Conservation (phyloP, 2,329 filamentous ascomycete genomes). For the Penicillium sp. region DNA sequence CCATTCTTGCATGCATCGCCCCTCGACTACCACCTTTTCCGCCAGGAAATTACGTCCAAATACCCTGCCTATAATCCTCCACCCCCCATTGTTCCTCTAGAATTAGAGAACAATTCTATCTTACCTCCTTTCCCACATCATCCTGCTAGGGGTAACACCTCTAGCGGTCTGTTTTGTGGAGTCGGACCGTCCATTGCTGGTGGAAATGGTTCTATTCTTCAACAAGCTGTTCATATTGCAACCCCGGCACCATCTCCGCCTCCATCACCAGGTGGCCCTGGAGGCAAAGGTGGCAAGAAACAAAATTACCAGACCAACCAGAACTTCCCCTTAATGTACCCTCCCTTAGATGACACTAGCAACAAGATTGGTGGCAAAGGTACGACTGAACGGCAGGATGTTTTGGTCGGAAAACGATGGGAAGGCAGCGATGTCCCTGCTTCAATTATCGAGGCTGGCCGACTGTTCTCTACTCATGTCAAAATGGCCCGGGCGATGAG, state of each 20-base stretch:
- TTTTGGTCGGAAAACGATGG: slow-evolving; percentile 80
- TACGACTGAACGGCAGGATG: slow-evolving; percentile 73
- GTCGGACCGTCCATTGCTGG: slow-evolving; percentile 49
- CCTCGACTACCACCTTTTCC: slow-evolving; percentile 92
- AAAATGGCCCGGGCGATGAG: slow-evolving; percentile 88
- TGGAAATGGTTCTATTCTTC: slow-evolving; percentile 70
- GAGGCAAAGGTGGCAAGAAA: slow-evolving; percentile 93
- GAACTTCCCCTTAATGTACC: slow-evolving; percentile 97
- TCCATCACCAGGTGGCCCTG: slow-evolving; percentile 78
- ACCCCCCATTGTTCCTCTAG: slow-evolving; percentile 76
- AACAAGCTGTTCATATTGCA: slow-evolving; percentile 97
- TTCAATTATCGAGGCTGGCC: slow-evolving; percentile 91
- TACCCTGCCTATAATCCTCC: slow-evolving; percentile 96
- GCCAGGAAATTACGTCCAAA: slow-evolving; percentile 95
- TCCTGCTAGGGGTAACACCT: slow-evolving; percentile 60
- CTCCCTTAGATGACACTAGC: slow-evolving; percentile 82
- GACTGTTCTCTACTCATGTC: slow-evolving; percentile 85
- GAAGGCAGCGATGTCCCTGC: slow-evolving; percentile 89
- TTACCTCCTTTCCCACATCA: slow-evolving; percentile 81
- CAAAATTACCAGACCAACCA: slow-evolving; percentile 99
- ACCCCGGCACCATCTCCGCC: slow-evolving; percentile 95
- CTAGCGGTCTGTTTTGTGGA: slow-evolving; percentile 62
- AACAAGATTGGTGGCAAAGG: slow-evolving; percentile 91
- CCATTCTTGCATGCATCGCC: slow-evolving; percentile 90
- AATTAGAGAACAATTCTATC: slow-evolving; percentile 87